Evolutionary conservation across 768 basidiomycete species (phyloP).

Genomic region (Scleroderma citrinum): DNA sequence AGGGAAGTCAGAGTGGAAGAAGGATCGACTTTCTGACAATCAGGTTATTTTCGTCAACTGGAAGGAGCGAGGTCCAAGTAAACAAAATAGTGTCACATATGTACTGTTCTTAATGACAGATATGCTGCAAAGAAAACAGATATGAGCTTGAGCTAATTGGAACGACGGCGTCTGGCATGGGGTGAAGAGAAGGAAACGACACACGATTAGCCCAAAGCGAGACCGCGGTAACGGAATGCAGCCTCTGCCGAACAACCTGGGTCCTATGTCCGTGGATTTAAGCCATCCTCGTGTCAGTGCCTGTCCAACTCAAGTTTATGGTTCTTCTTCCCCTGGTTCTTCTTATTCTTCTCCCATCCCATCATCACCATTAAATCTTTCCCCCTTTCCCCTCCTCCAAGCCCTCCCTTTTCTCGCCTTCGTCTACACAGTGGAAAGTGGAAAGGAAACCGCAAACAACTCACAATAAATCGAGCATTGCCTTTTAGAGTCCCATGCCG

Average conservation of each 20-base stretch:
- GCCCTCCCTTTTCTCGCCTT: not conserved
- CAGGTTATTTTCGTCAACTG: constrained; percentile 20
- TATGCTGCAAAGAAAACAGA: not conserved
- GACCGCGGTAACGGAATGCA: constrained; percentile 32
- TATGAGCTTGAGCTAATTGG: not conserved
- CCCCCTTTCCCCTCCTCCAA: not conserved
- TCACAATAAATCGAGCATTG: constrained; percentile 26
- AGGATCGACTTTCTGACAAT: constrained; percentile 35
- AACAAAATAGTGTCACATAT: not conserved
- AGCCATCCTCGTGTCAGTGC: constrained; percentile 28
- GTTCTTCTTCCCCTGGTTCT: constrained; percentile 6
- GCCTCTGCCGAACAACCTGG: constrained; percentile 28
- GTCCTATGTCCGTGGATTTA: constrained; percentile 35
- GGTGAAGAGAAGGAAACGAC: not conserved
- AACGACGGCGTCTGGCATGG: not conserved
- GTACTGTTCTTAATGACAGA: not conserved
- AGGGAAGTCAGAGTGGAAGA: constrained; percentile 23
- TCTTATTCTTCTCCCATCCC: constrained; percentile 1
- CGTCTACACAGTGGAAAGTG: constrained; percentile 17
- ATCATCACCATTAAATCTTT: too few relatives aligned
- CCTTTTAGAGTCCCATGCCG: constrained; percentile 5
- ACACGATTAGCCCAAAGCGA: constrained; percentile 29
- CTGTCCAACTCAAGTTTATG: constrained; percentile 21
- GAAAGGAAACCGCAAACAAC: constrained; percentile 22
- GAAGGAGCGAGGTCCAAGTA: constrained; percentile 15